Conservation (phyloP, 75 land plant species). For the Adiantum capillusveneris region DNA sequence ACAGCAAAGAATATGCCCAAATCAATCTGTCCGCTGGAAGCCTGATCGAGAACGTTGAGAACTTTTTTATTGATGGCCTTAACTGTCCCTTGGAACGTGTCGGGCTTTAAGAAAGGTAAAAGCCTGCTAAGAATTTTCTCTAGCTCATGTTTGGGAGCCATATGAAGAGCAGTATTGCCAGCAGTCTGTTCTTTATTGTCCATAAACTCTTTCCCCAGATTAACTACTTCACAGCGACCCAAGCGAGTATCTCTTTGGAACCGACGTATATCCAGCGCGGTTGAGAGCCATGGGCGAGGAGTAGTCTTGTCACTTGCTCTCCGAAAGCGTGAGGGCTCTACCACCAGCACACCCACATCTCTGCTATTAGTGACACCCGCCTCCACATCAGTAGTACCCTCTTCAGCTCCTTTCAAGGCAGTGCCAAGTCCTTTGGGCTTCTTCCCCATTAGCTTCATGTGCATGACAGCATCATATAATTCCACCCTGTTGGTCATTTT, state of each 20-base stretch:
- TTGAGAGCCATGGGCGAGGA: constrained; percentile 43
- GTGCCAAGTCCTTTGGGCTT: constrained; percentile 39
- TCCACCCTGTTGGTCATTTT: constrained; percentile 93
- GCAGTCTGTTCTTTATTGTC: constrained; percentile 46
- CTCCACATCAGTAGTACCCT: background rate
- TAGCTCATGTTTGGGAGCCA: constrained; percentile 68
- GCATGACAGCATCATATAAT: constrained; percentile 79
- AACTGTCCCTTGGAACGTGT: constrained; percentile 77
- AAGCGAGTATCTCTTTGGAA: constrained; percentile 80
- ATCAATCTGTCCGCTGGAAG: constrained; percentile 63
- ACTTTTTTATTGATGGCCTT: constrained; percentile 78
- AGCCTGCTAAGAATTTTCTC: constrained; percentile 58
- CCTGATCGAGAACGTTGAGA: constrained; percentile 58
- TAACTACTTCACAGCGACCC: constrained; percentile 50
- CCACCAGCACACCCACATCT: constrained; percentile 21
- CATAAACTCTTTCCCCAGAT: constrained; percentile 43
- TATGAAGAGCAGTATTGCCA: constrained; percentile 40
- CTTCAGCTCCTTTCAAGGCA: too few relatives aligned
- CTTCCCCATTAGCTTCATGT: constrained; percentile 52
- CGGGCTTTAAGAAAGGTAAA: constrained; percentile 63
- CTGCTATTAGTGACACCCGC: constrained; percentile 15
- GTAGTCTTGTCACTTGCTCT: constrained; percentile 56
- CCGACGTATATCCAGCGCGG: constrained; percentile 64
- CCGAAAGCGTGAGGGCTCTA: constrained; percentile 59
- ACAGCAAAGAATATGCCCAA: constrained; percentile 81